Evolutionary conservation across 768 basidiomycete species (phyloP).

Genomic region (Tephrocybe sp.): DNA sequence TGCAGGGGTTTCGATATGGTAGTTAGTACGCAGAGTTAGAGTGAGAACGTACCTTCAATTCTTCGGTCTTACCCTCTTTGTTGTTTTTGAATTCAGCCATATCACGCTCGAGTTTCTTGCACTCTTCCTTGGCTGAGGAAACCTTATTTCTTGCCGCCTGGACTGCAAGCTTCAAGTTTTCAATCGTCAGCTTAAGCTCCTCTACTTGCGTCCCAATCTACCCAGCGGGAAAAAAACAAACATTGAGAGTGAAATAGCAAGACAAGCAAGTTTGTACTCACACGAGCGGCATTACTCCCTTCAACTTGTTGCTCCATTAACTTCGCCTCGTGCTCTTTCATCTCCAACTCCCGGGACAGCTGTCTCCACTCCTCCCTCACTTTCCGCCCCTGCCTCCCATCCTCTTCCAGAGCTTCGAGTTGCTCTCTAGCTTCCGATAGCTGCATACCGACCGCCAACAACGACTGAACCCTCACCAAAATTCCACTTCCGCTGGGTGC

Average conservation of each 20-base stretch:
- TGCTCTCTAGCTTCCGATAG: slow-evolving; percentile 48
- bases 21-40: not conserved
- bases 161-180: slow-evolving; percentile 56
- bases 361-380: slow-evolving; percentile 62
- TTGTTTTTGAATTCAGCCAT: slow-evolving; percentile 99
- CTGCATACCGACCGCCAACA: slow-evolving; percentile 65
- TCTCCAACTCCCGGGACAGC: slow-evolving; percentile 70
- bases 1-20: not conserved
- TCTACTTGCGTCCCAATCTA: slow-evolving; percentile 85
- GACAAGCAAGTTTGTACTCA: slow-evolving; percentile 34
- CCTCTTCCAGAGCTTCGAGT: slow-evolving; percentile 52
- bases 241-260: not conserved
- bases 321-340: slow-evolving; percentile 85
- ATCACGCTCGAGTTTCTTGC: slow-evolving; percentile 88
- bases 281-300: slow-evolving; percentile 87
- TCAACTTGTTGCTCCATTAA: slow-evolving; percentile 83
- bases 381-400: slow-evolving; percentile 51
- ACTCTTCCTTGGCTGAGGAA: slow-evolving; percentile 71
- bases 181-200: slow-evolving; percentile 62
- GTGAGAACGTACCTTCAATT: slow-evolving; percentile 70
- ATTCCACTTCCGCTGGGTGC: slow-evolving; percentile 75
- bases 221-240: not conserved
- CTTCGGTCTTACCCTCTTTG: slow-evolving; percentile 94
- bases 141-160: slow-evolving; percentile 74
- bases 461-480: slow-evolving; percentile 81